Evolutionary conservation across 2,329 filamentous ascomycete species (phyloP).

Genomic region (Cladosporium sp.): DNA sequence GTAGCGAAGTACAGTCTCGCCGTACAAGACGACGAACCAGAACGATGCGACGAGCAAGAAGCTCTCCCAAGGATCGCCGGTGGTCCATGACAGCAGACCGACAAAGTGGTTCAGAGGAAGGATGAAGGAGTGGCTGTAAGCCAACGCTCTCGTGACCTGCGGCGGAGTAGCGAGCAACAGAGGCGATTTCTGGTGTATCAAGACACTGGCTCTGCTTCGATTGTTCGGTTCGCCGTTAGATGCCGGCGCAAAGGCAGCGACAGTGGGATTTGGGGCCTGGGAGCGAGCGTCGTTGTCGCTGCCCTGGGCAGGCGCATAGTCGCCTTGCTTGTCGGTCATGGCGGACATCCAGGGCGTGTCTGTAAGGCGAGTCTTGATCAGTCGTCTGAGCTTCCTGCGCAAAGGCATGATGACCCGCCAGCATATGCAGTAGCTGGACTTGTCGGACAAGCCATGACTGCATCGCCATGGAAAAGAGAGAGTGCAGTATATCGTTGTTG

Average conservation of each 20-base stretch:
- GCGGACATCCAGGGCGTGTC: constrained; percentile 50
- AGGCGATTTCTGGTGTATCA: constrained; percentile 95
- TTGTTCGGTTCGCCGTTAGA: constrained; percentile 49
- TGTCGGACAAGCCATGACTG: too few species aligned
- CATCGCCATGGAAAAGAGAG: background rate
- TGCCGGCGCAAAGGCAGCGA: constrained; percentile 85
- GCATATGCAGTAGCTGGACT: too few species aligned
- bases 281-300: constrained; percentile 13
- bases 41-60: constrained; percentile 81
- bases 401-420: constrained; percentile 9
- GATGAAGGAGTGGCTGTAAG: constrained; percentile 93
- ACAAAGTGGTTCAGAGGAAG: constrained; percentile 80
- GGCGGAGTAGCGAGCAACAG: constrained; percentile 89
- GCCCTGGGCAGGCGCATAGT: constrained; percentile 37
- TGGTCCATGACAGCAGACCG: constrained; percentile 89
- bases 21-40: constrained; percentile 83
- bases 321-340: constrained; percentile 40
- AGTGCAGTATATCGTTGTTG: background rate
- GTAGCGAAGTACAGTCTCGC: constrained; percentile 73
- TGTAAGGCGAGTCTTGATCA: constrained; percentile 19
- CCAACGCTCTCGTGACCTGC: constrained; percentile 86
- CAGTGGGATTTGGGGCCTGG: constrained; percentile 59
- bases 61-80: constrained; percentile 91
- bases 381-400: constrained; percentile 15
- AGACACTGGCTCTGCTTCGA: constrained; percentile 47